These are phyloP conservation scores for Mercurialis annua DNA, from an alignment of 345 rosid species.

Conservation along the genomic window DNA sequence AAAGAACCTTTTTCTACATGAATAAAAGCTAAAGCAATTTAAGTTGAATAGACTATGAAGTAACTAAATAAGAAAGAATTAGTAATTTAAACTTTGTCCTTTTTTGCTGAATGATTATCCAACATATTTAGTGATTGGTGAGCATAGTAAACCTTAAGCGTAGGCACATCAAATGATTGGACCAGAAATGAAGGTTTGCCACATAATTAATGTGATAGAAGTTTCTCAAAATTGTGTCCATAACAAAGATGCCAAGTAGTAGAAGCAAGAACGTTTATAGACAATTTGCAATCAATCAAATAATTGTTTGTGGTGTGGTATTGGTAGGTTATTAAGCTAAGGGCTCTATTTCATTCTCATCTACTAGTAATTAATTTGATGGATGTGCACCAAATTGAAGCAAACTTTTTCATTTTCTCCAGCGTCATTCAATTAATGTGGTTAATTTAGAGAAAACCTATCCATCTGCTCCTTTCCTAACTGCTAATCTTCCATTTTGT, in stretches of 20 bases:
- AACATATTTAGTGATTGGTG: too few relatives aligned
- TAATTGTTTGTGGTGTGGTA: background rate
- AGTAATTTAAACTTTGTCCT: background rate
- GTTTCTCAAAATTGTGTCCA: background rate
- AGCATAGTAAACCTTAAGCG: too few relatives aligned
- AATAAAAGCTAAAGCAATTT: too few relatives aligned
- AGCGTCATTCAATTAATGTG: background rate
- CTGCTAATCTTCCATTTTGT: too few relatives aligned
- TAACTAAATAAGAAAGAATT: too few relatives aligned
- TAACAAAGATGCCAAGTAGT: conserved; percentile 17
- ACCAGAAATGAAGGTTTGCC: too few relatives aligned
- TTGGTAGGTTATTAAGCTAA: background rate
- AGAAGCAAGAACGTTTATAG: conserved; percentile 18
- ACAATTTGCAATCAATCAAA: background rate
- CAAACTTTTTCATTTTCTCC: background rate
- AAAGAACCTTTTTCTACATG: too few relatives aligned
- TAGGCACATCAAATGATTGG: too few relatives aligned
- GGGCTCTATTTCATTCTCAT: background rate
- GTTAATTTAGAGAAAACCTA: background rate
- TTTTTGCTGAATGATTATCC: background rate
- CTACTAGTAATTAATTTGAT: too few relatives aligned
- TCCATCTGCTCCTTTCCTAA: too few relatives aligned
- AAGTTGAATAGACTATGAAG: too few relatives aligned
- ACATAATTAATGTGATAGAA: too few relatives aligned
- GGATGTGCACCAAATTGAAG: background rate